phyloP scores from a whole-genome alignment of 768 basidiomycete species.

The Pilatotrama ljubarskyi region DNA sequence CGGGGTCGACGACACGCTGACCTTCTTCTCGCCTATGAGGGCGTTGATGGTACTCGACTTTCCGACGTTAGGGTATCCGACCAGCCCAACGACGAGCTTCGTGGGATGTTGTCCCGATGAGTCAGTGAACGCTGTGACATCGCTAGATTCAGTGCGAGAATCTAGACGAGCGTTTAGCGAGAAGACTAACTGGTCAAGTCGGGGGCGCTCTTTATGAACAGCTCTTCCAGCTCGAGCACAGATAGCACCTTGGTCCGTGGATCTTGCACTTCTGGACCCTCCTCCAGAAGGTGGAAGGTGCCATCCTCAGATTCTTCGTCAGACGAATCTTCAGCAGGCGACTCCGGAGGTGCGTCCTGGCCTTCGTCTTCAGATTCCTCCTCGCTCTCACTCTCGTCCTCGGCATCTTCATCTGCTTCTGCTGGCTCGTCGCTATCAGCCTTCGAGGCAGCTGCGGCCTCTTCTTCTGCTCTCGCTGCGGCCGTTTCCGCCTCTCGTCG shows the following conservation, averaged over 20 bases:
- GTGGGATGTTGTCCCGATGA: slow-evolving; percentile 54
- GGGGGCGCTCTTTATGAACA: slow-evolving; percentile 74
- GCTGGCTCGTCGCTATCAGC: slow-evolving; percentile 28
- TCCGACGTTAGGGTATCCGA: slow-evolving; percentile 98
- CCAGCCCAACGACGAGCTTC: slow-evolving; percentile 82
- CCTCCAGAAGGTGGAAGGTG: slow-evolving; percentile 52
- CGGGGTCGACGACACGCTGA: slow-evolving; percentile 96
- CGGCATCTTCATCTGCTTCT: slow-evolving; percentile 24
- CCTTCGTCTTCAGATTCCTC: slow-evolving; percentile 31
- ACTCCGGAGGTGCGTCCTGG: not conserved
- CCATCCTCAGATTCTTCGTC: slow-evolving; percentile 31
- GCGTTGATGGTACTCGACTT: slow-evolving; percentile 99
- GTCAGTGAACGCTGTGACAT: slow-evolving; percentile 57
- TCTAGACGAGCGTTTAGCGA: too few relatives aligned
- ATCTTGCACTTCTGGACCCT: slow-evolving; percentile 56
- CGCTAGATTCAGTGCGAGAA: slow-evolving; percentile 1
- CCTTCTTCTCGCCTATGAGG: slow-evolving; percentile 93
- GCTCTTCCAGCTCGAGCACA: slow-evolving; percentile 83
- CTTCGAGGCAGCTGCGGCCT: slow-evolving; percentile 16
- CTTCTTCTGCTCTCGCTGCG: slow-evolving; percentile 32
- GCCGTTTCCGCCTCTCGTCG: slow-evolving; percentile 47
- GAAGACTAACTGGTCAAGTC: slow-evolving; percentile 56
- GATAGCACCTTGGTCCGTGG: slow-evolving; percentile 75
- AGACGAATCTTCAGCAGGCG: slow-evolving; percentile 35
- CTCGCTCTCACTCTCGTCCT: slow-evolving; percentile 27